Evolutionary conservation across 306 rosid species (phyloP).

Genomic region (Adenanthera pavonina): DNA sequence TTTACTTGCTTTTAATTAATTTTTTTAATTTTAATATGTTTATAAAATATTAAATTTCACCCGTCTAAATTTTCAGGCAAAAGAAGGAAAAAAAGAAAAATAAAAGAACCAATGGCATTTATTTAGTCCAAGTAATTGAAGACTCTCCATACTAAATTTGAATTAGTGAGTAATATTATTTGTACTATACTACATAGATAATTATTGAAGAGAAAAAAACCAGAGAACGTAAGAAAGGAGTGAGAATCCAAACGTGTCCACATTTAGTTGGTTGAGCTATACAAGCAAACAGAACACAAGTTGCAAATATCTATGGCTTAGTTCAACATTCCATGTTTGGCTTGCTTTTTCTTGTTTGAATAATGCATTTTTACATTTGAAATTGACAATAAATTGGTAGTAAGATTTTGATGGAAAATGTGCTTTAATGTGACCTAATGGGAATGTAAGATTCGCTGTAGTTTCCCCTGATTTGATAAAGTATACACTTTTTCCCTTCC

Average conservation of each 20-base stretch:
- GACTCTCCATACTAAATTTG: no score
- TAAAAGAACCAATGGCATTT: no score
- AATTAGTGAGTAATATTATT: no score
- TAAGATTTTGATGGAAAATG: background rate
- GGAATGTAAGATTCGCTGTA: background rate
- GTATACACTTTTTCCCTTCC: background rate
- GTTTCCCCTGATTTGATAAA: background rate
- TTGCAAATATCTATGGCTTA: conserved; percentile 23
- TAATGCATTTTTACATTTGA: background rate
- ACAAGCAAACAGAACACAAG: conserved; percentile 25
- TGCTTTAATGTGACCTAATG: background rate
- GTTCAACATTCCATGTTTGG: background rate
- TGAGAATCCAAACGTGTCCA: background rate
- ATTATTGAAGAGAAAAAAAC: no score
- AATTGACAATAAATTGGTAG: background rate
- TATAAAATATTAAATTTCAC: no score
- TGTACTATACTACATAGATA: no score
- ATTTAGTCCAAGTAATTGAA: no score
- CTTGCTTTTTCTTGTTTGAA: background rate
- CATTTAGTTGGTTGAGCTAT: conserved; percentile 23
- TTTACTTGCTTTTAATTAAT: no score
- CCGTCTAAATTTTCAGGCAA: no score
- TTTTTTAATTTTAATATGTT: no score
- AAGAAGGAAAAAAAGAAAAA: no score
- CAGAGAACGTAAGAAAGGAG: no score